Evolutionary conservation across 1,139 yeast species (phyloP).

Genomic region (Magnusiomyces paraingens): DNA sequence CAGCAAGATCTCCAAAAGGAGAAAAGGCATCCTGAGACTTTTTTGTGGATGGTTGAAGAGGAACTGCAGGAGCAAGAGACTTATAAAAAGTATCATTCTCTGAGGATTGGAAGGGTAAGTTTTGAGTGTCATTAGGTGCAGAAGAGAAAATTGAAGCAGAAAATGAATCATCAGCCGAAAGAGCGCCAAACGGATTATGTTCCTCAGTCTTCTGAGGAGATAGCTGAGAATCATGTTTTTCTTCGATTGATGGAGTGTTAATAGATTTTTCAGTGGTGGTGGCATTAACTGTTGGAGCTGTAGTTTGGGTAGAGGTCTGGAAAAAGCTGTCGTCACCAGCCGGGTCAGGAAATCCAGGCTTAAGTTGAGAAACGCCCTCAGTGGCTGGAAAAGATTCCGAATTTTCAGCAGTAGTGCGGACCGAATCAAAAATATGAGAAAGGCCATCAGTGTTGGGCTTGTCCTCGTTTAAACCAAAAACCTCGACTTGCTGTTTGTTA

Average conservation of each 20-base stretch:
- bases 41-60: too few species aligned
- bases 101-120: not conserved
- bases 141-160: not conserved
- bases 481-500: too few species aligned
- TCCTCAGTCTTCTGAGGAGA: not conserved
- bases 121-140: too few species aligned
- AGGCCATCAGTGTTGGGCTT: not conserved
- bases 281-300: too few species aligned
- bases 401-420: too few species aligned
- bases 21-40: not conserved
- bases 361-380: too few species aligned
- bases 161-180: not conserved
- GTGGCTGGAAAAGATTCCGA: too few species aligned
- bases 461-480: not conserved
- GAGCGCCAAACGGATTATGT: not conserved
- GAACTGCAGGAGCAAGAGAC: not conserved
- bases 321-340: too few species aligned
- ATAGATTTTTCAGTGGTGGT: too few species aligned
- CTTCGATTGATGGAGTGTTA: not conserved
- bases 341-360: too few species aligned
- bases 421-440: too few species aligned
- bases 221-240: not conserved
- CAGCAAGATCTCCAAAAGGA: constrained; percentile 3
- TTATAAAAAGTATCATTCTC: not conserved
- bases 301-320: too few species aligned